phyloP scores from a whole-genome alignment of 176 grass and related monocot genomes.

The Luzula sylvatica region DNA sequence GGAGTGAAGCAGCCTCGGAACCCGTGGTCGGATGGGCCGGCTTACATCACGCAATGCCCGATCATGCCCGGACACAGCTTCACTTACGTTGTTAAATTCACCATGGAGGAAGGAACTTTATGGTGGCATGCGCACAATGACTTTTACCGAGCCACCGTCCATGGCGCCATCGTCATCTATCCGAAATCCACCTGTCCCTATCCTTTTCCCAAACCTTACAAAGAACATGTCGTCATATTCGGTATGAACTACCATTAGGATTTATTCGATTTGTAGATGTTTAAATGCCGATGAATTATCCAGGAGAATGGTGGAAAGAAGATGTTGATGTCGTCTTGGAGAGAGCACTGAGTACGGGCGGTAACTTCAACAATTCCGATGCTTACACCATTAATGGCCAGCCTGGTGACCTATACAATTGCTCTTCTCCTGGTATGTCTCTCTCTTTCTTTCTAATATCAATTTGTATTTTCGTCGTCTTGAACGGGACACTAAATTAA shows the following conservation, averaged over 20 bases:
- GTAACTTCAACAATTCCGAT: constrained; percentile 34
- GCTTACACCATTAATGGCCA: constrained; percentile 43
- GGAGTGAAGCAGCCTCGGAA: constrained; percentile 54
- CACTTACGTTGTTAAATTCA: constrained; percentile 55
- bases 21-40: constrained; percentile 46
- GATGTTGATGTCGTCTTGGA: constrained; percentile 40
- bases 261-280: too few relatives aligned
- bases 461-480: neutral
- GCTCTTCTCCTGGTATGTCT: constrained; percentile 15
- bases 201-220: constrained; percentile 44
- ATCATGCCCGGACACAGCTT: constrained; percentile 39
- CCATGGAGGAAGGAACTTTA: constrained; percentile 59
- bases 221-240: constrained; percentile 48
- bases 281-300: neutral
- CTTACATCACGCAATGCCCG: constrained; percentile 51
- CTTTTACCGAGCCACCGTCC: constrained; percentile 46
- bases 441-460: neutral
- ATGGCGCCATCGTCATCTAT: constrained; percentile 62
- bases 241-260: neutral
- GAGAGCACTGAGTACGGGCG: constrained; percentile 32
- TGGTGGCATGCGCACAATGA: constrained; percentile 80
- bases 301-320: constrained; percentile 49
- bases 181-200: constrained; percentile 31
- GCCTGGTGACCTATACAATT: constrained; percentile 25
- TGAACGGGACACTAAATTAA: neutral